Evolutionary conservation across 139 green algal genomes (phyloP), one percentile per base, ranked within the genome.

Genomic region (Coelastrella sp.): DNA sequence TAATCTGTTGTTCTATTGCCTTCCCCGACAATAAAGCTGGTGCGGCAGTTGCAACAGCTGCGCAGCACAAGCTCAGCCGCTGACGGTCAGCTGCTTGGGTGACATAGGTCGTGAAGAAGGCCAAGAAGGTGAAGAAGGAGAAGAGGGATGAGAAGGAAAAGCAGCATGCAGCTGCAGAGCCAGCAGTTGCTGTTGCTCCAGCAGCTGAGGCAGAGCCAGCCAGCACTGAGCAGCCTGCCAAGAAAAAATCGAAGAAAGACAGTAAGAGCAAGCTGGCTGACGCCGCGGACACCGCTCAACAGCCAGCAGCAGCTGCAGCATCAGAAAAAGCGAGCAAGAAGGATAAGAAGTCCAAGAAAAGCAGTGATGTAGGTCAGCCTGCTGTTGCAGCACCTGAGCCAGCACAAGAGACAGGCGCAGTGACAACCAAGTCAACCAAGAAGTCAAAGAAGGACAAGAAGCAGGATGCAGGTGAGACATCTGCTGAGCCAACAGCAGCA

Each of bases 241-340:
- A 30, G n/a, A 30, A 59, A 34, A 66, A 85, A 45, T 34, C 75
- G 38, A 85, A 85, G 41, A 78, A 85, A 66, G 41, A 78, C 40
- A 77, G 51, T 34, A 37, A 38, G 34, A 82, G 50, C 2, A 34
- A 40, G 34, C 40, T 34, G 67, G 50, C 13, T 15, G 57, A 30
- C 41, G 41, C 48, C 43, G 41, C 30, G 34, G 48, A 43, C 45
- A 45, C 23, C 19, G 27, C 50, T 37, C 38, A 63, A 60, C 38
- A 69, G 45, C 37, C 71, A 63, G 71, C 71, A 79, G 71, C 66
- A 50, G 66, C 27, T 48, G 43, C 38, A 71, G 51, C 50, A 59
- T 23, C 11, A 59, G 57, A 48, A 11, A 30, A 57, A 34, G 25
- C 62, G 32, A 37, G 60, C 40, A 85, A 85, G 41, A 78, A 85